phyloP scores from a whole-genome alignment of 257 asterid species.

The Lycium ferocissimum region DNA sequence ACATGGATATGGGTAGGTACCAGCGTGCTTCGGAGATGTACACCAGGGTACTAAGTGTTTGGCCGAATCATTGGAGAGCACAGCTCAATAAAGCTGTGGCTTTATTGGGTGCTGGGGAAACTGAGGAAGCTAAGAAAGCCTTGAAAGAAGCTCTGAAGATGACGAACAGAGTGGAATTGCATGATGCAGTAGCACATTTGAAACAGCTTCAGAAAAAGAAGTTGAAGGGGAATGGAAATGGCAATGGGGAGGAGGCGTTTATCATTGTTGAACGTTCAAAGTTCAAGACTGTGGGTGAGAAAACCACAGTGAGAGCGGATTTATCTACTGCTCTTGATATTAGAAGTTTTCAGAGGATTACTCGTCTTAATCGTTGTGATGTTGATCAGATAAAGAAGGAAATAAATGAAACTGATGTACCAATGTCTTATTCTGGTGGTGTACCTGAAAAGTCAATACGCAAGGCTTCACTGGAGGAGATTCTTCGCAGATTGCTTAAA shows the following conservation, averaged over 20 bases:
- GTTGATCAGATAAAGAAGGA: slow-evolving; percentile 81
- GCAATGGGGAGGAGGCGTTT: slow-evolving; percentile 72
- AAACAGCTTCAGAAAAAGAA: slow-evolving; percentile 93
- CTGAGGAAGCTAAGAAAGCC: slow-evolving; percentile 95
- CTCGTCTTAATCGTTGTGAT: slow-evolving; percentile 82
- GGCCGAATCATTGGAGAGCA: slow-evolving; percentile 99
- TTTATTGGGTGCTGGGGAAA: slow-evolving; percentile 92
- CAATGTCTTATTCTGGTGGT: slow-evolving; percentile 87
- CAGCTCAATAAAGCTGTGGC: slow-evolving; percentile 95
- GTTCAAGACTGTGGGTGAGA: slow-evolving; percentile 78
- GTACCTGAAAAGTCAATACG: slow-evolving; percentile 84
- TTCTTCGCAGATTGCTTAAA: slow-evolving; percentile 68
- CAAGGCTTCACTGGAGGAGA: slow-evolving; percentile 88
- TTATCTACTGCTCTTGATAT: slow-evolving; percentile 79
- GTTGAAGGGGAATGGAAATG: slow-evolving; percentile 70
- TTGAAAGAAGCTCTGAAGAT: slow-evolving; percentile 93
- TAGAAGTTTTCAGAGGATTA: slow-evolving; percentile 88
- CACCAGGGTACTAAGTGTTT: slow-evolving; percentile 86
- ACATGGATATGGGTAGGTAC: slow-evolving; percentile 99
- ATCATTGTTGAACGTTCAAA: slow-evolving; percentile 73
- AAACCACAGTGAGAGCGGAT: slow-evolving; percentile 71
- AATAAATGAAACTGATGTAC: slow-evolving; percentile 81
- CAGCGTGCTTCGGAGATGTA: slow-evolving; percentile 99
- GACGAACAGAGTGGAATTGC: slow-evolving; percentile 94
- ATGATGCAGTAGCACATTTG: slow-evolving; percentile 87